These are phyloP conservation scores for Russula sp. DNA, from an alignment of 768 basidiomycete species.

Conservation along the genomic window DNA sequence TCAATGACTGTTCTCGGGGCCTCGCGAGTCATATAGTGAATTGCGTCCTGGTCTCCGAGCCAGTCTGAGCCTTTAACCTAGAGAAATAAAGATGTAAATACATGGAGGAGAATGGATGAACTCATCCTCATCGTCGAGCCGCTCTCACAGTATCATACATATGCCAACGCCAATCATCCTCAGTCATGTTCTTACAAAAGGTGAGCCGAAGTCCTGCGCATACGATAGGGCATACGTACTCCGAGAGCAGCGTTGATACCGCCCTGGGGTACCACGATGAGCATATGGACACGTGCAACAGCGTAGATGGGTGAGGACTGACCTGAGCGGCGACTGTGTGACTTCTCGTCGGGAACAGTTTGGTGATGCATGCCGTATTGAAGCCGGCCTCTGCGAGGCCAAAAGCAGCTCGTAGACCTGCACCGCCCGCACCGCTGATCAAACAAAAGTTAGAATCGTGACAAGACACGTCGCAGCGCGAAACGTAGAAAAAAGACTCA, in stretches of 20 bases:
- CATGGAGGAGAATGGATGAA: not conserved
- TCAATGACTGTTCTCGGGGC: slow-evolving; percentile 92
- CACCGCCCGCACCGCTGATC: slow-evolving; percentile 90
- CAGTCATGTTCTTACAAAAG: slow-evolving; percentile 82
- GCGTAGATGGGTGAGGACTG: slow-evolving; percentile 24
- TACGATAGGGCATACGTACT: slow-evolving; percentile 40
- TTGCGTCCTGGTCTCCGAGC: slow-evolving; percentile 99
- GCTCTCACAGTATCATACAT: slow-evolving; percentile 89
- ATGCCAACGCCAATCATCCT: slow-evolving; percentile 99
- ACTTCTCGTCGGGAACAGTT: slow-evolving; percentile 96
- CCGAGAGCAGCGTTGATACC: slow-evolving; percentile 98
- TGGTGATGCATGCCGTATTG: slow-evolving; percentile 99
- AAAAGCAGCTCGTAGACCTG: slow-evolving; percentile 96
- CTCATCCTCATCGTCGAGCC: not conserved
- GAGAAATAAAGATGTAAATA: not conserved
- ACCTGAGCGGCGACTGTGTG: slow-evolving; percentile 99
- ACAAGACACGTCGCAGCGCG: not conserved
- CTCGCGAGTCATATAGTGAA: slow-evolving; percentile 99
- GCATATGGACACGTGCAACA: not conserved
- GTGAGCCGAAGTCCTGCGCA: slow-evolving; percentile 3
- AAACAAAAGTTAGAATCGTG: not conserved
- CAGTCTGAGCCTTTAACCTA: slow-evolving; percentile 99
- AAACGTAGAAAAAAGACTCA: slow-evolving; percentile 40
- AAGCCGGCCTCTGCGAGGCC: slow-evolving; percentile 97
- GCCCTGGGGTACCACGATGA: slow-evolving; percentile 46